A percentile compares a stretch with the other conserved stretches of the same genome.
Conservation (phyloP, 495 filamentous ascomycete genomes). For the Hypoxylon intermedium region DNA sequence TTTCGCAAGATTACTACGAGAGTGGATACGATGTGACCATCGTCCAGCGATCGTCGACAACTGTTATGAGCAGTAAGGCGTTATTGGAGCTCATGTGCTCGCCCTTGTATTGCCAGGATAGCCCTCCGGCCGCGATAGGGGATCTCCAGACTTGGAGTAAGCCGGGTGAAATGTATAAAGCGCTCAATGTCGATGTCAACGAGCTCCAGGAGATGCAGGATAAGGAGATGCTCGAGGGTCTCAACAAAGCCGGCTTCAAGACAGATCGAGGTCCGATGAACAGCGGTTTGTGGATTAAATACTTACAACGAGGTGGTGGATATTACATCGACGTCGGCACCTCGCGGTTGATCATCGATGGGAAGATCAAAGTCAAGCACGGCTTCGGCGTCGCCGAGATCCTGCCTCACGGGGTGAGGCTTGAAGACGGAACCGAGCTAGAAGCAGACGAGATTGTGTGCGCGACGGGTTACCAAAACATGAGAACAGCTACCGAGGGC, state of each 20-base stretch:
- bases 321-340: conserved; percentile 87
- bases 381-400: conserved; percentile 69
- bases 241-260: conserved; percentile 71
- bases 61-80: conserved; percentile 65
- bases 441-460: conserved; percentile 83
- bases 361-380: conserved; percentile 73
- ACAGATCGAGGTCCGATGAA: conserved; percentile 71
- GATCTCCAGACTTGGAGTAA: conserved; percentile 65
- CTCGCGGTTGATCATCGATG: conserved; percentile 73
- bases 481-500: conserved; percentile 65
- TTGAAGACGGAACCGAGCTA: conserved; percentile 71
- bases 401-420: conserved; percentile 63
- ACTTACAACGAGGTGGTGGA: conserved; percentile 75
- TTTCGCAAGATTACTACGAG: conserved; percentile 81
- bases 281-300: conserved; percentile 74
- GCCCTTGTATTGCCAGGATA: conserved; percentile 68
- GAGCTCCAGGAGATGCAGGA: conserved; percentile 59
- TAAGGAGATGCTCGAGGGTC: conserved; percentile 61
- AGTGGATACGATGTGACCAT: conserved; percentile 86
- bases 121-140: conserved; percentile 65
- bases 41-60: conserved; percentile 78
- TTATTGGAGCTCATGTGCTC: conserved; percentile 57
- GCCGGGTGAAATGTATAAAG: conserved; percentile 66
- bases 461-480: conserved; percentile 85
- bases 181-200: conserved; percentile 59